Conservation (phyloP, 352 stramenopile genomes). For the Aphanomyces cochlioides region DNA sequence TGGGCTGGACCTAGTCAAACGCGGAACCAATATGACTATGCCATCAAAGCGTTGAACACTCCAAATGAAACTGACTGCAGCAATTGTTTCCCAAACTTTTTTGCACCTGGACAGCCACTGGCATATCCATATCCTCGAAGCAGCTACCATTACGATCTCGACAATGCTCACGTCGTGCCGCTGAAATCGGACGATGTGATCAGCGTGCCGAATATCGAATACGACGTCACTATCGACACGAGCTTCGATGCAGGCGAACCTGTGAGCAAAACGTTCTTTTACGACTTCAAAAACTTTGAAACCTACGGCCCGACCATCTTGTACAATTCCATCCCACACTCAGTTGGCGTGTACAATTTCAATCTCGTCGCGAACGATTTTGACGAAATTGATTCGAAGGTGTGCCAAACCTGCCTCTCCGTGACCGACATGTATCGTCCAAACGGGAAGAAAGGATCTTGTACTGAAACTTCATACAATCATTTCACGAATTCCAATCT, state of each 20-base stretch:
- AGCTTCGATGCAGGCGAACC: not conserved
- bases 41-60: not conserved
- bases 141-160: constrained; percentile 12
- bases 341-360: not conserved
- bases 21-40: not conserved
- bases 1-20: not conserved
- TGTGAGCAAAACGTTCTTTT: not conserved
- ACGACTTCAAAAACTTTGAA: constrained; percentile 7
- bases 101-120: not conserved
- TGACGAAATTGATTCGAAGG: not conserved
- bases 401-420: not conserved
- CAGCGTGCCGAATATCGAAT: not conserved
- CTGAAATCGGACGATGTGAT: not conserved
- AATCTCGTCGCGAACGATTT: not conserved
- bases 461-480: not conserved
- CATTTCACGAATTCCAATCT: not conserved
- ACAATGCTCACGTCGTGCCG: not conserved
- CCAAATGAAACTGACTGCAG: not conserved
- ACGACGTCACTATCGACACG: not conserved
- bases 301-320: not conserved
- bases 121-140: not conserved
- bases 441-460: not conserved
- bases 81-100: constrained; percentile 14
- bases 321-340: not conserved
- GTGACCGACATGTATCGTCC: constrained; percentile 11